Evolutionary conservation across 192 early-diverging fungal genomes (phyloP).

Genomic region (Obelidium mucronatum): DNA sequence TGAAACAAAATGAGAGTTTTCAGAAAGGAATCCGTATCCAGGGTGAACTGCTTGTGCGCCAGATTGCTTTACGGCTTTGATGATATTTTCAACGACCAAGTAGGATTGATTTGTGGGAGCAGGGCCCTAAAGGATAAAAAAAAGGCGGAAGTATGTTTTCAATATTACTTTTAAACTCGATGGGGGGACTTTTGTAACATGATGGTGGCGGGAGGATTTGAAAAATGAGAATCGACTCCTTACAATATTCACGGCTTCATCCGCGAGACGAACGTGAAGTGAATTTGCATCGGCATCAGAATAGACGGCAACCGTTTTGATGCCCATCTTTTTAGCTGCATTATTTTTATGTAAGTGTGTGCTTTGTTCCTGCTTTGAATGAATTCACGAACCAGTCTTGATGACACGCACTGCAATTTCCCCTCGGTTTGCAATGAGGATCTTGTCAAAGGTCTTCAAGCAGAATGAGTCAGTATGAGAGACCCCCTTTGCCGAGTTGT

Average conservation of each 20-base stretch:
- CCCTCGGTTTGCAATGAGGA: constrained; percentile 94
- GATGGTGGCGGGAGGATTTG: background rate
- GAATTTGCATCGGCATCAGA: constrained; percentile 90
- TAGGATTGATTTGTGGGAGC: constrained; percentile 82
- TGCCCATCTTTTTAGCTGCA: constrained; percentile 87
- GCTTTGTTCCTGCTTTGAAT: background rate
- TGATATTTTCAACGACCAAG: constrained; percentile 79
- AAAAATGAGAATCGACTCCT: constrained; percentile 7
- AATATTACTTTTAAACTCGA: too few species aligned
- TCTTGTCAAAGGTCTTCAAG: constrained; percentile 83
- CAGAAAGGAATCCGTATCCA: constrained; percentile 92
- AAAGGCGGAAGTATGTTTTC: too few species aligned
- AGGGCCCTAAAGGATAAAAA: constrained; percentile 59
- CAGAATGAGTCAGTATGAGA: background rate
- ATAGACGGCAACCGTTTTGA: constrained; percentile 94
- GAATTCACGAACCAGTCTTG: constrained; percentile 58
- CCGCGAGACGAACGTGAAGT: constrained; percentile 86
- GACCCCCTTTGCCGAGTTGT: background rate
- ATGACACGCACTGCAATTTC: constrained; percentile 96
- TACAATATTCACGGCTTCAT: constrained; percentile 81
- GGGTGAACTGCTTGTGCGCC: constrained; percentile 95
- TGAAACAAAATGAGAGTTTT: constrained; percentile 85
- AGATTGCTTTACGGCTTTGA: constrained; percentile 75
- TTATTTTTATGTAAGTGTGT: too few species aligned
- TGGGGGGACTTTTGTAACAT: too few species aligned